Base-by-base conservation (phyloP, 2,329 filamentous ascomycete species). In the Fusarium agapanthi region DNA sequence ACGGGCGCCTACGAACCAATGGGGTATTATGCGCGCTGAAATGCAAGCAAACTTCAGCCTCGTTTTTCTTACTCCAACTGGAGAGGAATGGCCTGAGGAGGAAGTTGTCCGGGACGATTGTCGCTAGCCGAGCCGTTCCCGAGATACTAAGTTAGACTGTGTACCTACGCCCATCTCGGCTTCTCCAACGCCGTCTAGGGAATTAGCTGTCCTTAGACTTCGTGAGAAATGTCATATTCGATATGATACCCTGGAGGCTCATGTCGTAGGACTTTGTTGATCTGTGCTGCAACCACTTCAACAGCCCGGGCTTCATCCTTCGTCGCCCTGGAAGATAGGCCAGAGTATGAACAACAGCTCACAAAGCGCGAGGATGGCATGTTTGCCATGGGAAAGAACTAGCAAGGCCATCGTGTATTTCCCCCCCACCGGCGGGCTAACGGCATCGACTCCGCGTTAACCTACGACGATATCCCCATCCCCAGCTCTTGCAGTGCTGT, bases 21-120 rank as follows among this genome's bases (percentile, higher is more conserved):
- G 90, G 77, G 18, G 92, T 84, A 0, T 90, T 90, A 92, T 1
- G 75, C 80, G 73, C 92, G 75, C 93, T 92, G 80, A 91, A 87
- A 13, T 83, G 73, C 69, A 89, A 89, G 86, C 28, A 87, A 83
- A 16, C 55, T 79, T 76, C 68, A 80, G 80, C 30, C 77, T 75
- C 14, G 77, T 76, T 76, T 41, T 67, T 16, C 14, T 40, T 89
- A 77, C 55, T 88, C 84, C 6, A 92, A 83, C 26, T 90, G 79
- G 13, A 84, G 80, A 3, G 86, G 78, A 7, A 92, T 80, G 1
- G 86, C 26, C 79, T 78, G 3, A 92, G 82, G 9, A 92, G 84
- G 2, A 90, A 85, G 0, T 89, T 86, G 70, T 91, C 88, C 0
- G 90, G 81, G 0, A 89, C 87, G 22, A 91, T 82, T 45, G 91